A percentile compares a stretch with the other conserved stretches of the same genome.
Conservation (phyloP, 1,139 yeast genomes). For the Ashbya aceris region DNA sequence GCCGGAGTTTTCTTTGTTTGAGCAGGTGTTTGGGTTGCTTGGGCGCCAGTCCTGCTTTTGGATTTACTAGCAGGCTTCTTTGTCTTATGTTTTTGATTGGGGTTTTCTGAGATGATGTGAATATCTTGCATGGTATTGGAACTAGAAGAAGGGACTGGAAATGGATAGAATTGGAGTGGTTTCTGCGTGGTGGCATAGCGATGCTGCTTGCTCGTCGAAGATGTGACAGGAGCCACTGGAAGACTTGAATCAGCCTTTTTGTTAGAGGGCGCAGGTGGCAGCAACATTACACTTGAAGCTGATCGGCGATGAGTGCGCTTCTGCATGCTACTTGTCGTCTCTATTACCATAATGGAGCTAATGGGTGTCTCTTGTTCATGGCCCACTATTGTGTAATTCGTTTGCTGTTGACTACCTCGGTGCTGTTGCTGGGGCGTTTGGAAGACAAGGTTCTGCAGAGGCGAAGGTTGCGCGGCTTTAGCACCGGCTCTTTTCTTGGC, state of each 20-base stretch:
- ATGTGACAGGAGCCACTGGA: not conserved
- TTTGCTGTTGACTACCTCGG: conserved; percentile 12
- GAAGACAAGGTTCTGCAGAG: conserved; percentile 26
- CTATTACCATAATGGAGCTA: conserved; percentile 2
- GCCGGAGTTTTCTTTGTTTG: not conserved
- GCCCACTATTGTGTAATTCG: conserved; percentile 13
- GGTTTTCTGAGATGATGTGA: conserved; percentile 4
- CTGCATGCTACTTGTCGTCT: not conserved
- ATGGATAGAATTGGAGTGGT: conserved; percentile 28
- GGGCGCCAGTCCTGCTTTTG: not conserved
- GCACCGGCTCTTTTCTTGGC: conserved; percentile 23
- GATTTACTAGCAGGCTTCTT: not conserved
- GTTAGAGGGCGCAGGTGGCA: not conserved
- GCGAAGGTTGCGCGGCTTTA: conserved; percentile 23
- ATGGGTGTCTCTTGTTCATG: conserved; percentile 9
- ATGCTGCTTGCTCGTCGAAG: not conserved
- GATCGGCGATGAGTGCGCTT: not conserved
- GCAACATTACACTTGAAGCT: not conserved
- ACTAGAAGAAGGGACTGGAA: conserved; percentile 14
- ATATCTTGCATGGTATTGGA: conserved; percentile 1
- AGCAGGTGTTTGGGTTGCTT: not conserved
- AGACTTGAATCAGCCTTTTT: not conserved
- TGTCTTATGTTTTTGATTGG: conserved; percentile 4
- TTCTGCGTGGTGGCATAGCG: conserved; percentile 25
- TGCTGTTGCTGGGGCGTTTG: conserved; percentile 24